Evolutionary conservation across 257 asterid genomes (phyloP).

Genomic region (Solanum sitiens): DNA sequence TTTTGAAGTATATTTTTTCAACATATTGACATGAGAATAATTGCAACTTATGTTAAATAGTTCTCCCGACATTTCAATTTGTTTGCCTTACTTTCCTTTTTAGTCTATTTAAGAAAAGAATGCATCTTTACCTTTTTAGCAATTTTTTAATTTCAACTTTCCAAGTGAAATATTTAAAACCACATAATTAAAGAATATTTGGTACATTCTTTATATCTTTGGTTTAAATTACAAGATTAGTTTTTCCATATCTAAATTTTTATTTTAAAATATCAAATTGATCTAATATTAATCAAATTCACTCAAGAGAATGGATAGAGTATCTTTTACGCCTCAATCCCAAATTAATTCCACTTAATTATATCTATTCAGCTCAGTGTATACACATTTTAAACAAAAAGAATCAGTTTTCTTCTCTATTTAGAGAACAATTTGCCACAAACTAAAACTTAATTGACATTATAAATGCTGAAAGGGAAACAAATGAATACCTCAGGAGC

Average conservation of each 20-base stretch:
- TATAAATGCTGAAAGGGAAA: neutral
- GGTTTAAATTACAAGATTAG: no score
- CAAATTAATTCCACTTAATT: neutral
- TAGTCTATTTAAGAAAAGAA: neutral
- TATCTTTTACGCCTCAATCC: neutral
- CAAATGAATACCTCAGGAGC: slow-evolving; percentile 62
- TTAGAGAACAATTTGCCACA: neutral
- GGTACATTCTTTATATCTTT: neutral
- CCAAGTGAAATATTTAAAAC: no score
- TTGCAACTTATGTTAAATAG: neutral
- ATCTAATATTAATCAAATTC: neutral
- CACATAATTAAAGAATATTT: neutral
- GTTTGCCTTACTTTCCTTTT: neutral
- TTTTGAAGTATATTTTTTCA: neutral
- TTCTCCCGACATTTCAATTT: neutral
- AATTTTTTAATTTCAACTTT: neutral
- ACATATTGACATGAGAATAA: neutral
- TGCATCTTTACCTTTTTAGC: neutral
- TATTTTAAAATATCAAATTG: neutral
- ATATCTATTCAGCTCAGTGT: neutral
- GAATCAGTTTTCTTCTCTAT: neutral
- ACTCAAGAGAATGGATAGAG: neutral
- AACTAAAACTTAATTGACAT: neutral
- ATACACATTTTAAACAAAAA: neutral
- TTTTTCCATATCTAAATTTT: no score